These are phyloP conservation scores for Rhizophagus clarus DNA, from an alignment of 192 early-diverging fungal species.

Conservation along the genomic window DNA sequence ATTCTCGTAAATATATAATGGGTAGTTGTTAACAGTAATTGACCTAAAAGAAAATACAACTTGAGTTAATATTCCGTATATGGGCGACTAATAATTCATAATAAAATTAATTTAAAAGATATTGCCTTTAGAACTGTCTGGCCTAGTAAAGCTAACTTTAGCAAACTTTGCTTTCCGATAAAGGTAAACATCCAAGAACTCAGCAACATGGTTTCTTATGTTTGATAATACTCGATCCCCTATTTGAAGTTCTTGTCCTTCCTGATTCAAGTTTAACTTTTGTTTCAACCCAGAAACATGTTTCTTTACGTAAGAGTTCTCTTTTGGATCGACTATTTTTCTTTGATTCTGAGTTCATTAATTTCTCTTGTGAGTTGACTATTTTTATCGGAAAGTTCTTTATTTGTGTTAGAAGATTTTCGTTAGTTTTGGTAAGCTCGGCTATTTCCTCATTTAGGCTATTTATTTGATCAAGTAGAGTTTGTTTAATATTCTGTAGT, in stretches of 20 bases:
- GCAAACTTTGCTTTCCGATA: not conserved
- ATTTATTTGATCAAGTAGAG: no score
- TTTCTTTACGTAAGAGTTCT: no score
- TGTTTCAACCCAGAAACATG: not conserved
- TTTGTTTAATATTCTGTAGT: not conserved
- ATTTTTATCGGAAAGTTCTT: no score
- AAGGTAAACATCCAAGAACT: not conserved
- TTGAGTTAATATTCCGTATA: not conserved
- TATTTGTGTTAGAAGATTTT: not conserved
- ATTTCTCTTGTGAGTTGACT: no score
- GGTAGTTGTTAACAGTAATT: not conserved
- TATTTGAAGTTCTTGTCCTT: not conserved
- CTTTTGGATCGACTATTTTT: no score
- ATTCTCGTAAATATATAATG: not conserved
- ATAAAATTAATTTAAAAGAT: not conserved
- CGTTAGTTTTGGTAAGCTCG: no score
- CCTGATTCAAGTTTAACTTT: not conserved
- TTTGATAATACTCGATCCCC: not conserved
- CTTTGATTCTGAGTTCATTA: no score
- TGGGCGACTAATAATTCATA: no score
- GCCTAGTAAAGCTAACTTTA: not conserved
- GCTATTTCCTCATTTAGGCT: no score
- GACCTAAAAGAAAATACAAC: not conserved
- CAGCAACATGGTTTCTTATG: not conserved
- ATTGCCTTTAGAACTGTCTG: not conserved